These are phyloP conservation scores for Eucalyptus cloeziana DNA, from an alignment of 345 rosid species.

Conservation along the genomic window DNA sequence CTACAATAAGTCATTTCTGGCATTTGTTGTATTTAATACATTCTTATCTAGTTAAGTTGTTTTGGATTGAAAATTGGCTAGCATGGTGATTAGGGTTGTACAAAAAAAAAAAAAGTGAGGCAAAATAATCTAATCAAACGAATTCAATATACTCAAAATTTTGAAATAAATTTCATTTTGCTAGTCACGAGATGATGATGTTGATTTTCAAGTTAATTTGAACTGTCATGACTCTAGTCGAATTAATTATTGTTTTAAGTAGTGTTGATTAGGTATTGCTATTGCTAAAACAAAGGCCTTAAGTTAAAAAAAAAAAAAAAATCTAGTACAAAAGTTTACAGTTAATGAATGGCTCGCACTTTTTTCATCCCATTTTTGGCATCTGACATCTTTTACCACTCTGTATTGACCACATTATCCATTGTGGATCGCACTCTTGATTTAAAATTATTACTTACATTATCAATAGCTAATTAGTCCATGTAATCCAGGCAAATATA, in stretches of 20 bases:
- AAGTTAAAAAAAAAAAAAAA: neutral
- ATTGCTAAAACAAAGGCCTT: neutral
- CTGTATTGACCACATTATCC: neutral
- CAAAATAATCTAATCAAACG: neutral
- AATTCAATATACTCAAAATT: neutral
- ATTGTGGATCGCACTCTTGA: neutral
- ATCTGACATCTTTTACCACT: neutral
- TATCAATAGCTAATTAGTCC: neutral
- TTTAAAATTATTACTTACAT: neutral
- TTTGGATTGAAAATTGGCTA: neutral
- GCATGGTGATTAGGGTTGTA: neutral
- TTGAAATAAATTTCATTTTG: neutral
- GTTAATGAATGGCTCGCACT: neutral
- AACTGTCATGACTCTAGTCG: neutral
- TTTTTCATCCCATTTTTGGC: neutral
- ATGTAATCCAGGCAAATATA: neutral
- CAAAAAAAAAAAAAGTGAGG: neutral
- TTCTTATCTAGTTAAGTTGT: neutral
- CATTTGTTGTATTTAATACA: neutral
- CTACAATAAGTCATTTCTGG: neutral
- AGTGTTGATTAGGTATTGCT: neutral
- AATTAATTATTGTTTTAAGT: neutral
- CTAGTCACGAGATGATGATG: neutral
- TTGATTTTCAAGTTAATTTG: neutral
- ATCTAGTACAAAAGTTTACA: neutral